Percentiles rank a stretch among this genome's conserved stretches.
phyloP scores from a whole-genome alignment of 2,329 filamentous ascomycete genomes.

The Fusarium heterosporum region DNA sequence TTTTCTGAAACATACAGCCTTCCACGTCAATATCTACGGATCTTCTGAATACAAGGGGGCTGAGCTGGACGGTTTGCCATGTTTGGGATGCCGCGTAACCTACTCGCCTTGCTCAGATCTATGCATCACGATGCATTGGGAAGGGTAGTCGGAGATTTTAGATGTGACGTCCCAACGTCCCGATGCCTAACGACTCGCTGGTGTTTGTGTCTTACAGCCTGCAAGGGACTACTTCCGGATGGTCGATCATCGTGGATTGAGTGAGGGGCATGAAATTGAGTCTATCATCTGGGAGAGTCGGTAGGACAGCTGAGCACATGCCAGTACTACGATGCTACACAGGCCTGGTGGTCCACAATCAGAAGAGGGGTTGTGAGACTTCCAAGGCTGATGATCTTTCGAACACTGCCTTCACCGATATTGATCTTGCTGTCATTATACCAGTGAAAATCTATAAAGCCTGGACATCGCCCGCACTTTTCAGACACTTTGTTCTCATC shows the following conservation, averaged over 20 bases:
- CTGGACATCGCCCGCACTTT: no score
- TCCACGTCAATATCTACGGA: not conserved
- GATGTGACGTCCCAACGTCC: not conserved
- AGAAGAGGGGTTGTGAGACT: not conserved
- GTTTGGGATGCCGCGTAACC: no score
- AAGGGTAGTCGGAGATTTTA: not conserved
- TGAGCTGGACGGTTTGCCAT: no score
- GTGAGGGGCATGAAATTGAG: no score
- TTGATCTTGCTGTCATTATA: no score
- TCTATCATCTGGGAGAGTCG: no score
- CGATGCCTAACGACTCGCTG: not conserved
- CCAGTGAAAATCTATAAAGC: not conserved
- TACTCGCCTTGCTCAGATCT: not conserved
- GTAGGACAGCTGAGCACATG: not conserved
- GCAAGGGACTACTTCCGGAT: not conserved
- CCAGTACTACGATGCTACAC: not conserved
- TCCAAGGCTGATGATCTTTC: fast-evolving
- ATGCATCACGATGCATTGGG: not conserved
- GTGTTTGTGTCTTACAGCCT: not conserved
- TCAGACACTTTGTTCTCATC: not conserved
- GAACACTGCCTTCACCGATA: no score
- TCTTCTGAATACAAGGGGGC: not conserved
- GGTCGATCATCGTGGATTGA: not conserved
- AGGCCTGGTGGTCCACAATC: not conserved
- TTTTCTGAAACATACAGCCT: not conserved